phyloP scores from a whole-genome alignment of 2,329 filamentous ascomycete genomes.

The Microascus cirrosus region DNA sequence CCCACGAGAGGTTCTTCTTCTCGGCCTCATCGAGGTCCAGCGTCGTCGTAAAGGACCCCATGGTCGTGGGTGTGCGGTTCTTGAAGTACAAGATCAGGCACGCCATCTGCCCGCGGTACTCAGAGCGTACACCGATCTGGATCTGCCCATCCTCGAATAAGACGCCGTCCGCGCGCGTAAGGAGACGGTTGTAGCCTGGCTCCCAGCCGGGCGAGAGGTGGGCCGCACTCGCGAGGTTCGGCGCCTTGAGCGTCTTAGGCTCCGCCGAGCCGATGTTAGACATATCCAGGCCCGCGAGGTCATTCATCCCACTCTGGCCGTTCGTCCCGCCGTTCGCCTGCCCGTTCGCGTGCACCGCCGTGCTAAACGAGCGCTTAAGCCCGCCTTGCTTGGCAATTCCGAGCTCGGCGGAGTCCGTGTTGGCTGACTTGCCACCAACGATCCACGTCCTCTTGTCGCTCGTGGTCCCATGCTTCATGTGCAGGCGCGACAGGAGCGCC shows the following conservation, averaged over 20 bases:
- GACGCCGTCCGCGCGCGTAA: conserved; percentile 73
- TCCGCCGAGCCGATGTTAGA: conserved; percentile 45
- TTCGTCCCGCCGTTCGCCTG: conserved; percentile 27
- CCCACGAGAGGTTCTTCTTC: conserved; percentile 62
- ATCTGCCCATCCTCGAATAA: conserved; percentile 93
- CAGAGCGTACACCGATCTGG: conserved; percentile 82
- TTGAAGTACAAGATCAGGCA: conserved; percentile 93
- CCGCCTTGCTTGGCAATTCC: conserved; percentile 70
- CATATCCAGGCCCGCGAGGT: conserved; percentile 78
- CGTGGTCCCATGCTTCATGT: conserved; percentile 86
- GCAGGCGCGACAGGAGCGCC: conserved; percentile 78
- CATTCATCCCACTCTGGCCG: conserved; percentile 38
- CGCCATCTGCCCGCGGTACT: conserved; percentile 91
- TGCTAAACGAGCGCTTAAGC: conserved; percentile 77
- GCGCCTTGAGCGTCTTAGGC: conserved; percentile 49
- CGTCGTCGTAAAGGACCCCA: conserved; percentile 90
- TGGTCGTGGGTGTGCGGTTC: conserved; percentile 78
- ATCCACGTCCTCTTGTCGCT: conserved; percentile 97
- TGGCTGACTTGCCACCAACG: conserved; percentile 92
- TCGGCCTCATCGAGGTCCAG: conserved; percentile 66
- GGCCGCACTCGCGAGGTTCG: conserved; percentile 83
- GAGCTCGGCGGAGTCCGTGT: conserved; percentile 69
- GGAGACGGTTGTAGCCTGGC: conserved; percentile 70
- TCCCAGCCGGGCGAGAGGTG: conserved; percentile 95
- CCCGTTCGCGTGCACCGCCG: conserved; percentile 36